Evolutionary conservation across 192 early-diverging fungal genomes (phyloP), one percentile per base, ranked within the genome.

Genomic region (Rhizophlyctis rosea): DNA sequence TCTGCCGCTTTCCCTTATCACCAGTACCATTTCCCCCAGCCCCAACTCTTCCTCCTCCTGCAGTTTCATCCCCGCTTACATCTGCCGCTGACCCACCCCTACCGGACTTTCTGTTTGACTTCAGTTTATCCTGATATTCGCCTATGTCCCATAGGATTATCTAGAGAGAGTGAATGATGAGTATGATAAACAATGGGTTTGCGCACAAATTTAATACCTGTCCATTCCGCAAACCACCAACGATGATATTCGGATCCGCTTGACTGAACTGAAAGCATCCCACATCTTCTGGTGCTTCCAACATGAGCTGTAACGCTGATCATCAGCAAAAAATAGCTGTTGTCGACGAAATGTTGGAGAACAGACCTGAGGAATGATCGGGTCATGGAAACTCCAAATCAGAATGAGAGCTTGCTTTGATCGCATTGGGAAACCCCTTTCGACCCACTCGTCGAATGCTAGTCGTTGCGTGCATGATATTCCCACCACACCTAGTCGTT

Each of bases 381-480:
- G 84, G 57, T 86, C 84, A 39, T 79, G 70, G 55, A 86, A 85
- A 62, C 76, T 84, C 84, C 84, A 86, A 7, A 86, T 74, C n/a
- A 86, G 55, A 54, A 86, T 79, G 5, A 83, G 49, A 9, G 71
- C 48, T 51, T 77, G 36, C 35, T 80, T 78, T 14, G 75, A 69
- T 30, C 70, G 52, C 23, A 77, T 57, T 16, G 65, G 54, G 34
- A 79, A 66, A 2, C 79, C 79, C 13, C 21, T 21, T 35, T 76
- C 78, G 3, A 85, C 54, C 11, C 80, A 63, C 50, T 86, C 84
- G 50, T 85, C 82, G 56, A 83, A 81, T 4, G 77, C 74, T 5
- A 65, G 27, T 18, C 69, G 64, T 52, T 81, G 58, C 5, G 72
- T 67, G 65, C 84, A 86, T 14, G 84, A 86, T 7, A 86, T 70